These are phyloP conservation scores for Furcasterigmium furcatum DNA, from an alignment of 2,329 filamentous ascomycete genomes.

Conservation along the genomic window DNA sequence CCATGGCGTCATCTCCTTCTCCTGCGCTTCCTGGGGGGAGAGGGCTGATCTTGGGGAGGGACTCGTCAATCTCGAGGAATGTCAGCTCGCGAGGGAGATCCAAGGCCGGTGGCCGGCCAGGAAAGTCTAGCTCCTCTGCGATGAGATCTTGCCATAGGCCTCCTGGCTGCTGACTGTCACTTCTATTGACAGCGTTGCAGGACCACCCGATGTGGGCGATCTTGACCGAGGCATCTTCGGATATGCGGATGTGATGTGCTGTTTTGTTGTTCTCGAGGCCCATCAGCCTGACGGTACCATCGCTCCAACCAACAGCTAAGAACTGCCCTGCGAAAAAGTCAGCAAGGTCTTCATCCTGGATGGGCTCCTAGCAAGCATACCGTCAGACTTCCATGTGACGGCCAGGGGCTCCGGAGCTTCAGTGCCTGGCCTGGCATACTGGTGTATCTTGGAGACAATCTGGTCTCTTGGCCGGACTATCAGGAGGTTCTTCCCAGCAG, in stretches of 20 bases:
- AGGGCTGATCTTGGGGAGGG: slow-evolving; percentile 72
- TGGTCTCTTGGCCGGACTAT: slow-evolving; percentile 80
- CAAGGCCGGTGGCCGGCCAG: slow-evolving; percentile 19
- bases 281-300: slow-evolving; percentile 73
- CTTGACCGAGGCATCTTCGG: slow-evolving; percentile 34
- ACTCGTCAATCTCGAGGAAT: slow-evolving; percentile 71
- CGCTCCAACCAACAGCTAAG: slow-evolving; percentile 79
- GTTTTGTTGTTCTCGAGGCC: slow-evolving; percentile 79
- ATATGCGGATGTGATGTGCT: slow-evolving; percentile 65
- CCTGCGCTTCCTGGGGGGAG: slow-evolving; percentile 60
- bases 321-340: slow-evolving; percentile 57
- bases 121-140: slow-evolving; percentile 18
- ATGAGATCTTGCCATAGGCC: slow-evolving; percentile 24
- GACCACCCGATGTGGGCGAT: slow-evolving; percentile 55
- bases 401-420: slow-evolving; percentile 40
- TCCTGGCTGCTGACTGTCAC: slow-evolving; percentile 8
- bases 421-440: slow-evolving; percentile 34
- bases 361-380: slow-evolving; percentile 35
- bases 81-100: slow-evolving; percentile 72
- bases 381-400: slow-evolving; percentile 66
- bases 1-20: slow-evolving; percentile 51
- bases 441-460: slow-evolving; percentile 49
- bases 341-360: neutral
- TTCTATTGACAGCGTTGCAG: slow-evolving; percentile 36
- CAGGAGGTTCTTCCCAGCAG: slow-evolving; percentile 64